Conservation (phyloP, 202 grass and related monocot genomes). For the Zizania palustris region DNA sequence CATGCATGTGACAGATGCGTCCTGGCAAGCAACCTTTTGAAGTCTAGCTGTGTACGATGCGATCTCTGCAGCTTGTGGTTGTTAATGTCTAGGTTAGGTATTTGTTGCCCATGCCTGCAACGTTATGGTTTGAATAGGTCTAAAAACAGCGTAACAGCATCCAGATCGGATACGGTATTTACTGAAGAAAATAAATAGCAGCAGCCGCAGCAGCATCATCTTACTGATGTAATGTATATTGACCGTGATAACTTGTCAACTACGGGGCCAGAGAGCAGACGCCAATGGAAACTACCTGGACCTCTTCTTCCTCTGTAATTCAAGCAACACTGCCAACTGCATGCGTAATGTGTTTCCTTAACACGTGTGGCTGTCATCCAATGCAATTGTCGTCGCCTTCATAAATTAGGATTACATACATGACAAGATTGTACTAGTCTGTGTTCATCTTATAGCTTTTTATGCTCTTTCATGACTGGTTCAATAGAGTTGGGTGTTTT, state of each 20-base stretch:
- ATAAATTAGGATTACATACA: neutral
- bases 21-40: too few species aligned
- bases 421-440: neutral
- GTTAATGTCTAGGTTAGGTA: neutral
- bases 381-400: neutral
- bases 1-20: neutral
- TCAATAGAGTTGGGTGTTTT: too few species aligned
- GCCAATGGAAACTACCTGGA: constrained; percentile 5
- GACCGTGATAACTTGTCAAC: constrained; percentile 38
- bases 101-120: neutral
- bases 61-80: neutral
- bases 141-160: constrained; percentile 29
- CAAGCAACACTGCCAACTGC: neutral
- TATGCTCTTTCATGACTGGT: neutral
- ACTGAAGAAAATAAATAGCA: neutral
- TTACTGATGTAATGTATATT: neutral
- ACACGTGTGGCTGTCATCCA: constrained; percentile 3
- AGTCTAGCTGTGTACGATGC: neutral
- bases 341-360: neutral
- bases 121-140: constrained; percentile 34
- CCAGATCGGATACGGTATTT: constrained; percentile 34
- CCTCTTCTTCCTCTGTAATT: neutral
- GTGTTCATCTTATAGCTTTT: neutral
- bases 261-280: constrained; percentile 28
- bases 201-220: neutral